Conservation (phyloP, 345 rosid species). For the Triadica sebifera region DNA sequence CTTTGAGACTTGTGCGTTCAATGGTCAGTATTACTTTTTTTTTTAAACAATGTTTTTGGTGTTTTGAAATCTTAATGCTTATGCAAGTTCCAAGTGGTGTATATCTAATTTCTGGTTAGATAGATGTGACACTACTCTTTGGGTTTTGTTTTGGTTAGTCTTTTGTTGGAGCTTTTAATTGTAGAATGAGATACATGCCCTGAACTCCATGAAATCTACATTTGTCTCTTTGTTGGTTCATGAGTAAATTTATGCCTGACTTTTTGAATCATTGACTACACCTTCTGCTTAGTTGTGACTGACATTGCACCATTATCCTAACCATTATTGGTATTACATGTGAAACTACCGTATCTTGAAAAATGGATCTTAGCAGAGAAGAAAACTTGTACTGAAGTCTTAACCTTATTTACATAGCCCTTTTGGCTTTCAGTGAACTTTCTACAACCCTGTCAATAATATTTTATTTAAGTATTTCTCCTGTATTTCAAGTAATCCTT, state of each 20-base stretch:
- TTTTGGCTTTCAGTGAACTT: background rate
- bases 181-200: background rate
- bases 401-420: background rate
- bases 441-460: background rate
- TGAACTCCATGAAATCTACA: background rate
- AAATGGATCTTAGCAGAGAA: background rate
- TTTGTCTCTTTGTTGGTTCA: too few species aligned
- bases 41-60: background rate
- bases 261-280: too few species aligned
- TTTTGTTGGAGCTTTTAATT: background rate
- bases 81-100: background rate
- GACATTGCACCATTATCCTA: too few species aligned
- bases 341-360: conserved; percentile 1
- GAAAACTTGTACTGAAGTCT: background rate
- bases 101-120: background rate
- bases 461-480: background rate
- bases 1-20: conserved; percentile 88
- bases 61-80: background rate
- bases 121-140: background rate
- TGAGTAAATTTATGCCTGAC: too few species aligned
- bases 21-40: conserved; percentile 56
- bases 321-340: too few species aligned
- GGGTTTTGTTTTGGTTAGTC: background rate
- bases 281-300: too few species aligned
- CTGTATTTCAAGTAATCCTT: background rate